These are phyloP conservation scores for Xylaria intraflava DNA, from an alignment of 495 filamentous ascomycete species.

Conservation along the genomic window DNA sequence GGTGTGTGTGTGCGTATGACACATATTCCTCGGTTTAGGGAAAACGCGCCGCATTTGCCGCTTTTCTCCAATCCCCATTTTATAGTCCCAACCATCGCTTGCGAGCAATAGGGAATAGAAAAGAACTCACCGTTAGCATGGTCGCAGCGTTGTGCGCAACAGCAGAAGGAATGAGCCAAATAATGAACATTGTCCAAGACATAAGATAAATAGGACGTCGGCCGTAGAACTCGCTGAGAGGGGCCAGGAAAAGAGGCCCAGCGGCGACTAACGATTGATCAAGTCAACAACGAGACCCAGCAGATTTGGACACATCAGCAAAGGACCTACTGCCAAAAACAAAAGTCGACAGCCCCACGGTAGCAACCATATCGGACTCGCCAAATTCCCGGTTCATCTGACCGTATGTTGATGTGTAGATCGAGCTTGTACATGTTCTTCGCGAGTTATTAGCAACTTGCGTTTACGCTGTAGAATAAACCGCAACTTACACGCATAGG, in stretches of 20 bases:
- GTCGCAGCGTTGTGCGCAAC: constrained; percentile 78
- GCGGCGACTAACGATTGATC: constrained; percentile 40
- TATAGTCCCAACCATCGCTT: not conserved
- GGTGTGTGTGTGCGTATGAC: not conserved
- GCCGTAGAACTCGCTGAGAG: constrained; percentile 74
- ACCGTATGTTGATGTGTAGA: constrained; percentile 82
- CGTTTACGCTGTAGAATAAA: constrained; percentile 32
- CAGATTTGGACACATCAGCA: not conserved
- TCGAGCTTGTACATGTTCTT: constrained; percentile 81
- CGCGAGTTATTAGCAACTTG: constrained; percentile 65
- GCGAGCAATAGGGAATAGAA: not conserved
- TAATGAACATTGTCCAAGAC: constrained; percentile 70
- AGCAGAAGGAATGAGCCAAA: constrained; percentile 85
- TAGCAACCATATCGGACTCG: constrained; percentile 62
- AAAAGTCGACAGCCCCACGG: constrained; percentile 72
- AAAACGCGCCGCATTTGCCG: too few species aligned
- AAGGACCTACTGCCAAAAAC: constrained; percentile 56
- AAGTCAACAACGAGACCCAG: constrained; percentile 8
- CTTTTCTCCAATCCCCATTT: too few species aligned
- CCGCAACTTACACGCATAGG: constrained; percentile 70
- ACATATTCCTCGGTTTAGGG: too few species aligned
- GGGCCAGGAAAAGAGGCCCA: constrained; percentile 64
- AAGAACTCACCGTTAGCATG: constrained; percentile 53
- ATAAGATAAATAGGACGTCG: constrained; percentile 75
- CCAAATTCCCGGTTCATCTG: constrained; percentile 75